Evolutionary conservation across 2,329 filamentous ascomycete genomes (phyloP), one percentile per base, ranked within the genome.

Genomic region (Paraphaeosphaeria minitans): DNA sequence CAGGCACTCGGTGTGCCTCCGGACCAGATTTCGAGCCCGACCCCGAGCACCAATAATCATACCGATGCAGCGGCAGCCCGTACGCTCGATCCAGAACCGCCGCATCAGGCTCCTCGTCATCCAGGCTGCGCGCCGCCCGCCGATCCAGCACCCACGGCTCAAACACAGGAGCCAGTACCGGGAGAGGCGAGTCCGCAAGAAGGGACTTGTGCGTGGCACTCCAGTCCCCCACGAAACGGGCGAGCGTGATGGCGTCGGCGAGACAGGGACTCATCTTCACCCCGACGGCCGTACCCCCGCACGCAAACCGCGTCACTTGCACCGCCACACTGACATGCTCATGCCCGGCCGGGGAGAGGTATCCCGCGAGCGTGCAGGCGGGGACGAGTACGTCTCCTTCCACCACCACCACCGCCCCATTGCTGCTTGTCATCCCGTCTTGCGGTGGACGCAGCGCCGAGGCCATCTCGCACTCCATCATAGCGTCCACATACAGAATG

Each of bases 161-260:
- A 14, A 51, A 51, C 8, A 51, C 35, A 1, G 49, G 49, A 5
- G 1, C 13, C 2, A 51, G 19, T 4, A 42, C 33, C 16, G 49
- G 49, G 12, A 29, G 13, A 4, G 49, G 22, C 10, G 49, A 27
- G 8, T 16, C n/a, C 2, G 49, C 19, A 19, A 27, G 8, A 4
- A 51, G 49, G 16, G 49, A 21, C 0, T 2, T 5, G 37, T 51
- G 49, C 6, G 24, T 33, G 14, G 37, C 37, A 8, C 33, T 33
- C 50, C 50, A 53, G 27, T 53, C 50, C 6, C 21, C 16, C 24
- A 53, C 22, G 14, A 53, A 53, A 9, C n/a, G 50, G 27, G 50
- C 43, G 3, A 53, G 39, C 7, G 24, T 39, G 13, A 24, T 43
- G 7, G 50, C 50, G 27, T 53, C 50, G 10, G 50, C 50, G 8